Evolutionary conservation across 2,329 filamentous ascomycete genomes (phyloP).

Genomic region (Stagonosporopsis rhizophila): DNA sequence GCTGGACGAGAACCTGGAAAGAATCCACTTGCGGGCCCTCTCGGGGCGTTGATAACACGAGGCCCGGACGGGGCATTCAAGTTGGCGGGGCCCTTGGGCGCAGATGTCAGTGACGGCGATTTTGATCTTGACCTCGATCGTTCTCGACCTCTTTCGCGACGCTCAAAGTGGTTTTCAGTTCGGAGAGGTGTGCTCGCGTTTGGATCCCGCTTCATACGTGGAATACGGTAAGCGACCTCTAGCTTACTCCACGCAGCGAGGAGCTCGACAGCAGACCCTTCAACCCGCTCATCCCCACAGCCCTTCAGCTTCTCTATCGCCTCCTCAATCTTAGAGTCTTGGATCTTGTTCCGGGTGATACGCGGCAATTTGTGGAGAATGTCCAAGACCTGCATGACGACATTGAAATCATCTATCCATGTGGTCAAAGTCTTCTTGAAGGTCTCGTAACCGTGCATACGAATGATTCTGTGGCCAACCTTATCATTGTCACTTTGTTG

Average conservation of each 20-base stretch:
- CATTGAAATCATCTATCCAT: constrained; percentile 88
- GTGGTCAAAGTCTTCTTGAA: constrained; percentile 84
- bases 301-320: constrained; percentile 73
- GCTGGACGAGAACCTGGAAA: constrained; percentile 62
- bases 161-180: constrained; percentile 65
- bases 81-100: constrained; percentile 52
- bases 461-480: constrained; percentile 86
- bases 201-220: constrained; percentile 83
- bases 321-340: constrained; percentile 91
- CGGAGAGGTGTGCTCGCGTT: constrained; percentile 55
- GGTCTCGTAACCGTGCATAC: constrained; percentile 97
- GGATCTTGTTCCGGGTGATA: constrained; percentile 94
- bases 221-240: constrained; percentile 90
- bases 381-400: constrained; percentile 86
- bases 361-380: constrained; percentile 89
- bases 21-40: constrained; percentile 53
- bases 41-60: constrained; percentile 62
- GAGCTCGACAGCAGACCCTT: constrained; percentile 72
- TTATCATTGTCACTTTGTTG: constrained; percentile 85
- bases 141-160: constrained; percentile 59
- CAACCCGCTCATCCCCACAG: constrained; percentile 77
- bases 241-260: constrained; percentile 88
- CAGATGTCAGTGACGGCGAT: constrained; percentile 51
- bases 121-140: constrained; percentile 58
- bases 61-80: constrained; percentile 53